Evolutionary conservation across 1,139 yeast genomes (phyloP), one percentile per base, ranked within the genome.

Genomic region (Debaryomyces sp.): DNA sequence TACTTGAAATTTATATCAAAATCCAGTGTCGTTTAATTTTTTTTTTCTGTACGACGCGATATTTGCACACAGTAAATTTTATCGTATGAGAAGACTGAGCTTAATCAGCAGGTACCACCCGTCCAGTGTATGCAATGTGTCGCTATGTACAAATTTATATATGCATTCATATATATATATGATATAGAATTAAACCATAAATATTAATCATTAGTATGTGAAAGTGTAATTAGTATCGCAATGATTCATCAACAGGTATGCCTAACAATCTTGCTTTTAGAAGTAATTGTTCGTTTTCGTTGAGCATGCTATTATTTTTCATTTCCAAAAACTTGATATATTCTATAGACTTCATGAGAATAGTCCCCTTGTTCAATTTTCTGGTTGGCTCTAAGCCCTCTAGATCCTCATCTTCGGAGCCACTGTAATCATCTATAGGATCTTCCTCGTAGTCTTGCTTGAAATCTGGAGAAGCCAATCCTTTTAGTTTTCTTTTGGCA

Each of bases 381-480:
- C 71, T 60, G 6, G 80, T 80, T 1, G 80, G 80, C 51, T 73
- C 77, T 46, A 75, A 63, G 3, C 79, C 80, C 58, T 75, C 79
- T 34, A 75, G 62, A 48, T 69, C 74, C 39, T 58, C 55, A 23
- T 55, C 53, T 29, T 48, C 57, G 42, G 50, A 56, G 27, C 34
- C 44, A 21, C 44, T 37, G 36, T 22, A 37, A 7, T 48, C 53
- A 17, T 45, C 37, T 6, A 18, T n/a, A 27, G 48, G 48, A 33
- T 50, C 53, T n/a, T 52, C 53, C 30, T 50, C 56, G 4, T 51
- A 55, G 13, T 54, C 60, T 13, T 52, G 55, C 12, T 59, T 29
- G 7, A 10, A 60, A 21, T 53, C 59, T 15, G 52, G 56, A 33
- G 13, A 45, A 36, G 15, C 34, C 47, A 15, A 46, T 18, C 18